Evolutionary conservation across 2,329 filamentous ascomycete species (phyloP).

Genomic region (Penicillium freii): DNA sequence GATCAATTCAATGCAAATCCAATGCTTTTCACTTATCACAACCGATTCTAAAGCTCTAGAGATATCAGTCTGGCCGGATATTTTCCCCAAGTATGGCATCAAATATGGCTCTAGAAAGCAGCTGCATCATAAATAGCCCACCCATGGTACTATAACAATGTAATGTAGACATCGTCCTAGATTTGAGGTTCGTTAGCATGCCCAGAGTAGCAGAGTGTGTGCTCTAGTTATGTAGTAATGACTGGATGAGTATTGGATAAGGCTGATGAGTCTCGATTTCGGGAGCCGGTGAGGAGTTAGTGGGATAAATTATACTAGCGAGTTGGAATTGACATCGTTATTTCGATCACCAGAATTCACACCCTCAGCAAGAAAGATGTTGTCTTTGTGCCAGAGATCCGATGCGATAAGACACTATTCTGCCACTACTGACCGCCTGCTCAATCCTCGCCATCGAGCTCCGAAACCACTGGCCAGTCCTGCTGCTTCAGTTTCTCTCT

Average conservation of each 20-base stretch:
- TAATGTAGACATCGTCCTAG: not conserved
- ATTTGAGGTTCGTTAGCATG: not conserved
- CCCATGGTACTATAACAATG: not conserved
- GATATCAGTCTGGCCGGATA: too few relatives aligned
- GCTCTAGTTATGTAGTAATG: not conserved
- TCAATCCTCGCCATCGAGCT: not conserved
- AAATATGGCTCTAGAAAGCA: not conserved
- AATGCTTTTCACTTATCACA: not conserved
- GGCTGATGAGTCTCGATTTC: too few relatives aligned
- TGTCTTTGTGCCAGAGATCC: not conserved
- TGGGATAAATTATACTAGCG: not conserved
- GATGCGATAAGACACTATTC: slow-evolving; percentile 13
- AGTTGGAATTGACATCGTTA: not conserved
- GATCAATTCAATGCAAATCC: not conserved
- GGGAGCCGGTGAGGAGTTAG: not conserved
- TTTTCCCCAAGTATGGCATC: not conserved
- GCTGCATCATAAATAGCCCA: too few relatives aligned
- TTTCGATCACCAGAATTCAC: not conserved
- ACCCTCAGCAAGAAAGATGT: not conserved
- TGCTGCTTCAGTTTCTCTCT: not conserved
- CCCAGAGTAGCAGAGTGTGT: not conserved
- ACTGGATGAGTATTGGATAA: not conserved
- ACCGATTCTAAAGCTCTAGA: not conserved
- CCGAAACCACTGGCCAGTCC: not conserved
- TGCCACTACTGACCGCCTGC: slow-evolving; percentile 8